Evolutionary conservation across 495 filamentous ascomycete species (phyloP).

Genomic region (Cercophora scortea): DNA sequence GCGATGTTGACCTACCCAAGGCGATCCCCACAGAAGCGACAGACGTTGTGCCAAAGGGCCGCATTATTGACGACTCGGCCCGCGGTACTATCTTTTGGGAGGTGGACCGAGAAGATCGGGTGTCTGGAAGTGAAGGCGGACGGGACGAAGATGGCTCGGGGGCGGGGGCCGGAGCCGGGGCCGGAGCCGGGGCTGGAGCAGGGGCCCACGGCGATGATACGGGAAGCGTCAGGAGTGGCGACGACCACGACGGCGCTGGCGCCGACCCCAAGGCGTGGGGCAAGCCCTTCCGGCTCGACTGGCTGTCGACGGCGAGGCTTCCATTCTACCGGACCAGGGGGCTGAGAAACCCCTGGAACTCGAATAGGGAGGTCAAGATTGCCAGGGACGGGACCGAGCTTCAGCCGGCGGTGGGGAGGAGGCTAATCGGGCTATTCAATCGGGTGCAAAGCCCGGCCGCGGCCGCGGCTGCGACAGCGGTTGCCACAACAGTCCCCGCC

Average conservation of each 20-base stretch:
- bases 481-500: not conserved
- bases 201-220: slow-evolving; percentile 21
- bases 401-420: slow-evolving; percentile 72
- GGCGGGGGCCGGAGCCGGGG: slow-evolving; percentile 9
- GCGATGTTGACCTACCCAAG: slow-evolving; percentile 57
- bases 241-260: slow-evolving; percentile 30
- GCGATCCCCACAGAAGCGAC: slow-evolving; percentile 75
- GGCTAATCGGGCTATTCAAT: slow-evolving; percentile 74
- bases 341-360: slow-evolving; percentile 92
- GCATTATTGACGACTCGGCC: slow-evolving; percentile 87
- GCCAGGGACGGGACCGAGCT: slow-evolving; percentile 93
- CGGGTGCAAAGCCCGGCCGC: slow-evolving; percentile 34
- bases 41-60: slow-evolving; percentile 70
- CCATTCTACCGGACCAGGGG: slow-evolving; percentile 90
- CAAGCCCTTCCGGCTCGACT: slow-evolving; percentile 87
- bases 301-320: slow-evolving; percentile 77
- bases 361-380: slow-evolving; percentile 93
- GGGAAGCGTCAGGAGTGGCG: slow-evolving; percentile 24
- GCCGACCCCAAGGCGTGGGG: slow-evolving; percentile 64
- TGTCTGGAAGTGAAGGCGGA: slow-evolving; percentile 21
- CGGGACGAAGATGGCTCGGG: slow-evolving; percentile 20
- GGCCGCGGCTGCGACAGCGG: no score
- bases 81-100: slow-evolving; percentile 98
- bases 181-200: slow-evolving; percentile 24
- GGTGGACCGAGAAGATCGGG: slow-evolving; percentile 51